Conservation (phyloP, 495 filamentous ascomycete species). For the Sordaria brevicollis region DNA sequence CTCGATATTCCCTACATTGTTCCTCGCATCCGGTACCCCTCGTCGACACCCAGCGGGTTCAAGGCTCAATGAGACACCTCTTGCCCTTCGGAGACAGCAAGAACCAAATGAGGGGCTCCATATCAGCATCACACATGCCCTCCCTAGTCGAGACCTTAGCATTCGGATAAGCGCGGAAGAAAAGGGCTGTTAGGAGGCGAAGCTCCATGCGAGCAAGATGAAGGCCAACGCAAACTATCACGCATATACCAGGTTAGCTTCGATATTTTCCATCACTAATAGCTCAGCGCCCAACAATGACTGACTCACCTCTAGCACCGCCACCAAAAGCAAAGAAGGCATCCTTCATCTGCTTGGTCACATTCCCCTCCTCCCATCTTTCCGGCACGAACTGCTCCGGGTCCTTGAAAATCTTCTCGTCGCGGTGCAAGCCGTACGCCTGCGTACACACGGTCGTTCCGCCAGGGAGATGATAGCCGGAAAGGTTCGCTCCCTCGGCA, state of each 20-base stretch:
- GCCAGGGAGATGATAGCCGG: constrained; percentile 13
- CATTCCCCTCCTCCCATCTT: constrained; percentile 17
- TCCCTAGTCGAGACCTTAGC: constrained; percentile 18
- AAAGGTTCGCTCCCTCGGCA: constrained; percentile 14
- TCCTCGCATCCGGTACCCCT: background rate
- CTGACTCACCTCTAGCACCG: constrained; percentile 26
- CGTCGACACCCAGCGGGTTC: background rate
- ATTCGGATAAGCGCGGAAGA: constrained; percentile 24
- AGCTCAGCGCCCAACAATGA: no score
- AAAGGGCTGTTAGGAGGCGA: constrained; percentile 17
- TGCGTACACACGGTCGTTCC: constrained; percentile 25
- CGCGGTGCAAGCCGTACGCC: constrained; percentile 32
- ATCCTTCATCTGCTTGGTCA: constrained; percentile 42
- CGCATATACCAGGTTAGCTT: background rate
- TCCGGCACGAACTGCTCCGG: constrained; percentile 21
- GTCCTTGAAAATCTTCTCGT: constrained; percentile 22
- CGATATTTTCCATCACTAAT: background rate
- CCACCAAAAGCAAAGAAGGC: constrained; percentile 44
- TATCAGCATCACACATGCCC: constrained; percentile 35
- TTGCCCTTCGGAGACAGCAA: constrained; percentile 32
- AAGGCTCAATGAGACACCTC: constrained; percentile 34
- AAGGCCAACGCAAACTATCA: constrained; percentile 26
- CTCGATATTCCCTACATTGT: background rate
- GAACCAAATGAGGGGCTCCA: constrained; percentile 32
- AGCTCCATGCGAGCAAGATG: constrained; percentile 25